Evolutionary conservation across 129 eudicot species (phyloP).

Genomic region (Tagetes erecta): DNA sequence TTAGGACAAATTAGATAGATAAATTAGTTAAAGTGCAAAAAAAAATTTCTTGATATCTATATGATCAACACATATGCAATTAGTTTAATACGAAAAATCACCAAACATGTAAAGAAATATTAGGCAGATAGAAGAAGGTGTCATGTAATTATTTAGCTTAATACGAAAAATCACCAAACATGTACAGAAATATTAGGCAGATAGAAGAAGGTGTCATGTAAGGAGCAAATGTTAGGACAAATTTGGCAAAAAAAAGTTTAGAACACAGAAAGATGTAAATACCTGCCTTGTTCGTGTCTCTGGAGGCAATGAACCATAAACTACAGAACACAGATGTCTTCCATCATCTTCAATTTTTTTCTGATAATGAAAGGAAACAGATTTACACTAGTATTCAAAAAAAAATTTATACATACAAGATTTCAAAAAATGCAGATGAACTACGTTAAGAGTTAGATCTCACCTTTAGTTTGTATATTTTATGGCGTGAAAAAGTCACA

Average conservation of each 20-base stretch:
- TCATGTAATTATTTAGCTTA: neutral
- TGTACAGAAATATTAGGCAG: neutral
- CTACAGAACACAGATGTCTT: slow-evolving; percentile 91
- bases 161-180: slow-evolving; percentile 12
- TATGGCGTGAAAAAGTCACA: slow-evolving; percentile 81
- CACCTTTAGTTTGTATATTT: slow-evolving; percentile 77
- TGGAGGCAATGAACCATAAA: slow-evolving; percentile 97
- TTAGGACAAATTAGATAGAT: neutral
- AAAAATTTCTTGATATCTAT: neutral
- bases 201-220: neutral
- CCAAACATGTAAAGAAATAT: neutral
- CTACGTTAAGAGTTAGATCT: slow-evolving; percentile 9
- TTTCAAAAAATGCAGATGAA: neutral
- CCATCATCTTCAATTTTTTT: slow-evolving; percentile 59
- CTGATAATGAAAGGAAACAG: slow-evolving; percentile 44
- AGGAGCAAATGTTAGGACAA: neutral
- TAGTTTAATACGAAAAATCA: neutral
- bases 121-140: neutral
- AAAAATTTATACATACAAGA: neutral
- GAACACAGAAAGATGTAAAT: slow-evolving; percentile 15
- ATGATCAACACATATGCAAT: neutral
- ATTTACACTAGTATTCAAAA: neutral
- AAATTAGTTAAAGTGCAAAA: neutral
- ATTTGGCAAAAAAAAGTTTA: neutral
- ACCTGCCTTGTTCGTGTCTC: slow-evolving; percentile 96